Conservation (phyloP, 176 grass and related monocot species). For the Carex pumila region DNA sequence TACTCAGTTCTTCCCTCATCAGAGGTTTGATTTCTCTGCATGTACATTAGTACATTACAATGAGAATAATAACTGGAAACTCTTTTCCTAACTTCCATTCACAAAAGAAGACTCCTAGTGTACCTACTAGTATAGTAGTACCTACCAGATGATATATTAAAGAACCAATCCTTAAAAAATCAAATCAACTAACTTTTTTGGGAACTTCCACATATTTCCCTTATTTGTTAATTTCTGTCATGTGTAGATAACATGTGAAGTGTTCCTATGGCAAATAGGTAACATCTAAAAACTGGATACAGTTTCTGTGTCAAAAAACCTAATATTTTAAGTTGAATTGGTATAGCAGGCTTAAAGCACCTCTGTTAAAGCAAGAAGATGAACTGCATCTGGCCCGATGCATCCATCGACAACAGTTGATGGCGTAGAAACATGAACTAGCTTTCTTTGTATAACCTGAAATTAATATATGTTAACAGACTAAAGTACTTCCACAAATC, state of each 20-base stretch:
- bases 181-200: background rate
- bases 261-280: background rate
- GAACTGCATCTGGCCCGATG: slow-evolving; percentile 70
- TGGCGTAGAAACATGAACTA: slow-evolving; percentile 71
- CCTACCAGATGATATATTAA: background rate
- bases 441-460: slow-evolving; percentile 86
- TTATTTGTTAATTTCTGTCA: background rate
- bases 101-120: background rate
- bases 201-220: background rate
- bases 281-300: background rate
- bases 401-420: slow-evolving; percentile 59
- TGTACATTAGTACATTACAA: background rate
- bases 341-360: slow-evolving; percentile 26
- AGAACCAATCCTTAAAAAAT: background rate
- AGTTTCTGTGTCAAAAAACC: background rate
- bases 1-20: slow-evolving; percentile 24
- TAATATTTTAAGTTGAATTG: background rate
- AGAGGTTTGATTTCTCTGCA: slow-evolving; percentile 21
- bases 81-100: background rate
- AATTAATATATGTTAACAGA: slow-evolving; percentile 15
- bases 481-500: slow-evolving; percentile 16
- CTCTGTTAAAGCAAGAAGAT: slow-evolving; percentile 97
- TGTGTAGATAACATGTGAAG: background rate
- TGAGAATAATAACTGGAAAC: background rate
- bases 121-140: background rate